Evolutionary conservation across 257 asterid genomes (phyloP), one percentile per base, ranked within the genome.

Genomic region (Solanum tarapatanum): DNA sequence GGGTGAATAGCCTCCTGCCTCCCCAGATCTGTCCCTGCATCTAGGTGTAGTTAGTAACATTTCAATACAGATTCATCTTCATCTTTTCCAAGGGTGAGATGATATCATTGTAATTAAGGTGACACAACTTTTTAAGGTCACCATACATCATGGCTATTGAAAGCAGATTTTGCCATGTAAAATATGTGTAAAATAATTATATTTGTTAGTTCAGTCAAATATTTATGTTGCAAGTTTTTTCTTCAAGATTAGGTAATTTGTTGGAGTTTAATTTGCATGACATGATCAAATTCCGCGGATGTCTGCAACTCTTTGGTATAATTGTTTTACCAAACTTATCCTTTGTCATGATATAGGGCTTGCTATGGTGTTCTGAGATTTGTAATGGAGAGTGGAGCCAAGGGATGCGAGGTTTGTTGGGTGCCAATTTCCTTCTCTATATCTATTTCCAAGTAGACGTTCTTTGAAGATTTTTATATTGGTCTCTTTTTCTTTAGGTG

Each of bases 351-450:
- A 83, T 48, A 79, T 90, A 92, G 95, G 88, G 94, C 94, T 19
- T 93, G 94, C 91, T 92, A 92, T 74, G 96, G 95, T 80, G 95
- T 93, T 11, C 87, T 93, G 88, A 89, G 95, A 60, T 94, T 90
- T 85, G 92, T 92, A 1, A 92, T 92, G 93, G 95, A 94, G 92
- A 92, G 89, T 51, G 96, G 96, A 69, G 94, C 94, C 17, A 94
- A 91, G 91, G 94, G 94, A 55, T 93, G 94, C 21, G 95, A 93
- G 94, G 95, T 94, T 4, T 80, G 28, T 45, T 43, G 66, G 21
- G 11, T 39, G 36, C 26, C 43, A 37, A 16, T 39, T 24, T 85
- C 36, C 28, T 85, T 68, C 36, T 77, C 26, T 72, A 8, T 19
- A 60, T 66, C 64, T 43, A 8, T 43, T 23, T 39, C 23, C 83